Evolutionary conservation across 2,329 filamentous ascomycete genomes (phyloP).

Genomic region (Pleoardoris graminearum): DNA sequence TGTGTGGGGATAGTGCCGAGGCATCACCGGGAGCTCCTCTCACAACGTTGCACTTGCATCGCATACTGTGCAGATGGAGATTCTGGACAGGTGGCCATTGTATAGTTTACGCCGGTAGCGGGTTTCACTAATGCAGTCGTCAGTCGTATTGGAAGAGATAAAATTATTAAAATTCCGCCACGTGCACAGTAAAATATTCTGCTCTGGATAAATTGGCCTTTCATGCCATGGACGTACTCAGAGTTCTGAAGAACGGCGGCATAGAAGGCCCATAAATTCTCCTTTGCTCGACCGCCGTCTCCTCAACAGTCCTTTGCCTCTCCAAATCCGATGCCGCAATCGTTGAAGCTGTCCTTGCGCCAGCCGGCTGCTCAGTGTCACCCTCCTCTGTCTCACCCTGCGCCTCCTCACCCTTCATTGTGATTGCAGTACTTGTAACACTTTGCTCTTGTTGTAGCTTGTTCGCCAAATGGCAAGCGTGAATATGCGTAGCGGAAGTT

Average conservation of each 20-base stretch:
- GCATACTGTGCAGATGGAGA: not conserved
- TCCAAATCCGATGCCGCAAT: constrained; percentile 7
- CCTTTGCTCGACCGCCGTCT: constrained; percentile 16
- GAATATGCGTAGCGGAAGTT: constrained; percentile 23
- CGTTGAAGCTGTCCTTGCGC: not conserved
- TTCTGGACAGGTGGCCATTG: too few species aligned
- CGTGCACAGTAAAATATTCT: too few species aligned
- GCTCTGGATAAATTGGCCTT: not conserved
- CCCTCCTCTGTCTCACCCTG: not conserved
- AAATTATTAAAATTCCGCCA: too few species aligned
- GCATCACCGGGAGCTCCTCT: not conserved
- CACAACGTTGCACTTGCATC: too few species aligned
- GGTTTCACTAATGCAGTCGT: too few species aligned
- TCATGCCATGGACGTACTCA: not conserved
- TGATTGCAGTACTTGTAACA: not conserved
- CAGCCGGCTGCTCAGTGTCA: not conserved
- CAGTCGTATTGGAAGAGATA: too few species aligned
- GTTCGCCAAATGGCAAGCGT: constrained; percentile 29
- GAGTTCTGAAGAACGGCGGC: constrained; percentile 8
- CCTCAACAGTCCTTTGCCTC: constrained; percentile 12
- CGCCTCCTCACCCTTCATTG: constrained; percentile 13
- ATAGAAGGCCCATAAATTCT: constrained; percentile 22
- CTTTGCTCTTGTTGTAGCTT: too few species aligned
- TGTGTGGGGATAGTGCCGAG: constrained; percentile 1
- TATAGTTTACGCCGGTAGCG: too few species aligned